Conservation (phyloP, 352 stramenopile species). For the Thraustochytrium striatum region DNA sequence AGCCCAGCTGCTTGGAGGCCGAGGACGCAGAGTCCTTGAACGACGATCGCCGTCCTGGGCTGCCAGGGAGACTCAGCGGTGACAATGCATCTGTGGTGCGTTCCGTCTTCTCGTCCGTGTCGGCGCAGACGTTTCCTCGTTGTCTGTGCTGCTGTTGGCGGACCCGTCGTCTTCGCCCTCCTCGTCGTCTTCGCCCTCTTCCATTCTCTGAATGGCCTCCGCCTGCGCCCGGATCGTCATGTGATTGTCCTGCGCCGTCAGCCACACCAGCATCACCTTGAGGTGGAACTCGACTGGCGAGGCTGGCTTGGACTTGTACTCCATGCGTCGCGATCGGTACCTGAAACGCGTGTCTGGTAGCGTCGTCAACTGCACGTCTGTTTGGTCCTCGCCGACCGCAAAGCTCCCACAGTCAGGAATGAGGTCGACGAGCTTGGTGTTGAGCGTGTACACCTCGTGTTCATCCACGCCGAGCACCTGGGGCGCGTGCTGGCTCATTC, state of each 20-base stretch:
- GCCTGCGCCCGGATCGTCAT: too few species aligned
- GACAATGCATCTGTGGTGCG: background rate
- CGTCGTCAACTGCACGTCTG: too few species aligned
- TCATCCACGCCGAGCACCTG: constrained; percentile 39
- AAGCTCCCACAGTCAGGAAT: too few species aligned
- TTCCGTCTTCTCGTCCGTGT: background rate
- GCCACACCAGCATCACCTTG: background rate
- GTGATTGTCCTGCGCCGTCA: background rate
- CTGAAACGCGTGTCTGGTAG: too few species aligned
- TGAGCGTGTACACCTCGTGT: constrained; percentile 39
- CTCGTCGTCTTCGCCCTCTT: too few species aligned
- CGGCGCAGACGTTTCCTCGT: too few species aligned
- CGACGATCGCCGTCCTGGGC: too few species aligned
- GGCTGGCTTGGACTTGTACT: background rate
- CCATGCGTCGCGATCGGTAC: background rate
- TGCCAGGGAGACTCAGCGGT: too few species aligned
- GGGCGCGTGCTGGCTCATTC: background rate
- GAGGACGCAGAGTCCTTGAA: too few species aligned
- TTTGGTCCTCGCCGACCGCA: background rate
- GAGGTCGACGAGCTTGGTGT: constrained; percentile 14
- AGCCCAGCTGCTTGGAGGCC: background rate
- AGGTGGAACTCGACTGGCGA: background rate
- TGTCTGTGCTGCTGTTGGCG: background rate
- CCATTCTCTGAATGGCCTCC: background rate
- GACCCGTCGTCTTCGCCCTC: background rate